Base-by-base conservation (phyloP, 768 basidiomycete genomes). In the Fomitopsis pulvina region DNA sequence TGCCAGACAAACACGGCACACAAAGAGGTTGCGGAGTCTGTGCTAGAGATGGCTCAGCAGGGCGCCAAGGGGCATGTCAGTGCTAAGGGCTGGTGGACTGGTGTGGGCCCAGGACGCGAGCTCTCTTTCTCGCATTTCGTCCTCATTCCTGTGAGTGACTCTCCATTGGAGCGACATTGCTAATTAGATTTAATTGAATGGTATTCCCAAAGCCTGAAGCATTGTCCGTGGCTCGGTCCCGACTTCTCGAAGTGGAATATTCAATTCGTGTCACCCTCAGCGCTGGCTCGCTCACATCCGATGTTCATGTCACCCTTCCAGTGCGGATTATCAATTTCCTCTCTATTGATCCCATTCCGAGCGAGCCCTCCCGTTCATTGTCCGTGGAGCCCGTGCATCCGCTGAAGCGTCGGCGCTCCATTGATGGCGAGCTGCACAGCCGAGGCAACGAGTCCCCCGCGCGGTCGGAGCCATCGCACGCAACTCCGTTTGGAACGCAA, bases 71-170 rank as follows among this genome's bases (percentile, higher is more conserved):
- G 87, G 2, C 76, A 81, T 60, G 87, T 85, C 9, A 91, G 86
- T 37, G 86, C 82, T 21, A 84, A 81, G 58, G 92, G 92, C 1
- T 95, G 90, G 87, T 95, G 92, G 92, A 74, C 80, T 4, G 93
- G 93, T 7, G 81, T 94, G 5, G 66, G 71, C 12, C 70, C 85
- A 2, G 79, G 80, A 1, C 79, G 83, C 53, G 70, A 71, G 4
- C 67, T 73, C 8, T 73, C 80, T 18, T 89, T 92, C 64, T 74
- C 76, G 14, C 83, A 90, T 60, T 80, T 75, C 46, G 73, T 96
- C 6, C 60, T 78, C 8, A 60, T 94, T 37, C 92, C 92, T 24
- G 92, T 93, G 61, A 68, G 85, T 69, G 14, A 39, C n/a, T 22
- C 34, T 16, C 14, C 45, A 38, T 54, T 39, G 45, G 18, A 29